phyloP scores from a whole-genome alignment of 2,329 filamentous ascomycete species.

The Arthroderma sp. region DNA sequence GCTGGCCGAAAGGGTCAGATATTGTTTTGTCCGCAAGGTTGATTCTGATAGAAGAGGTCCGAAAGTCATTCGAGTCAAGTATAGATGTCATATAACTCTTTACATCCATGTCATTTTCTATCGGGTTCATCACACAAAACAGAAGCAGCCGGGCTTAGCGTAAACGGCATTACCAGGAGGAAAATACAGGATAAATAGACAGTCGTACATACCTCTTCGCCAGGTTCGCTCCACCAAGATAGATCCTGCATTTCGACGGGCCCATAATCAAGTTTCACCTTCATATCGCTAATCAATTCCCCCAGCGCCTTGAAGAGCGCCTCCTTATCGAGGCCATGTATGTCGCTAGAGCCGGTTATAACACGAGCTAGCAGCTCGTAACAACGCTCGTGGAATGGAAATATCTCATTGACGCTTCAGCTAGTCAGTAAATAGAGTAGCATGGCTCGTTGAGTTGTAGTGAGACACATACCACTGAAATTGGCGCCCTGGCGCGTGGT shows the following conservation, averaged over 20 bases:
- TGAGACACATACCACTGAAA: too few relatives aligned
- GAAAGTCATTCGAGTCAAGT: too few relatives aligned
- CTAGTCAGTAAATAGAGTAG: too few relatives aligned
- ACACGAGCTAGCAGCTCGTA: conserved; percentile 2
- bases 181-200: too few relatives aligned
- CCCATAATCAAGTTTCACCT: not conserved
- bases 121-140: too few relatives aligned
- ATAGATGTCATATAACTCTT: too few relatives aligned
- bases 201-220: not conserved
- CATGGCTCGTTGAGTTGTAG: too few relatives aligned
- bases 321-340: conserved; percentile 1
- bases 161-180: too few relatives aligned
- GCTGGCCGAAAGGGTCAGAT: conserved; percentile 1
- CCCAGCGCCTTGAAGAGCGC: not conserved
- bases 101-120: too few relatives aligned
- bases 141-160: too few relatives aligned
- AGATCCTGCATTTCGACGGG: not conserved
- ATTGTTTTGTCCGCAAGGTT: not conserved
- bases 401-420: not conserved
- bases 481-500: not conserved
- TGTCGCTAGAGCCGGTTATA: not conserved
- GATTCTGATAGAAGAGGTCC: not conserved
- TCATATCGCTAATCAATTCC: not conserved
- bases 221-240: conserved; percentile 1
- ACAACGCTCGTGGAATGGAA: conserved; percentile 5